Percentiles rank a stretch among this genome's conserved stretches.
phyloP scores from a whole-genome alignment of 176 grass and related monocot species.

The Avena insularis region DNA sequence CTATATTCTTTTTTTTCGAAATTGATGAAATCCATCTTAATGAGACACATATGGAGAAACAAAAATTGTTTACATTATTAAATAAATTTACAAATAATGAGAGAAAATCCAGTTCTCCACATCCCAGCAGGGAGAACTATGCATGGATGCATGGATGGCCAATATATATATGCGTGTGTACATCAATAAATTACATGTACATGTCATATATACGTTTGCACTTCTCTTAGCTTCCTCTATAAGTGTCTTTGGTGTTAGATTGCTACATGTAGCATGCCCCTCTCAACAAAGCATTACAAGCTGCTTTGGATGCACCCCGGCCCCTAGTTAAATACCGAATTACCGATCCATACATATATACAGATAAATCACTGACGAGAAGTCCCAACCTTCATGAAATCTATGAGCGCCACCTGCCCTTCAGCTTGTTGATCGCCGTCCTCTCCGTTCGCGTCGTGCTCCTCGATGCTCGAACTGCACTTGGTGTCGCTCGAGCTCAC shows the following conservation, averaged over 20 bases:
- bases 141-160: constrained; percentile 21
- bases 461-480: constrained; percentile 75
- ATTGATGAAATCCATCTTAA: too few species aligned
- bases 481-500: constrained; percentile 79
- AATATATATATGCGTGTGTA: constrained; percentile 35
- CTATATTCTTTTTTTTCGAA: too few species aligned
- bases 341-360: constrained; percentile 23
- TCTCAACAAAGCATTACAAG: constrained; percentile 64
- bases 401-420: constrained; percentile 66
- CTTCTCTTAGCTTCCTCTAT: constrained; percentile 58
- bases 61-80: constrained; percentile 40
- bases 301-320: constrained; percentile 49
- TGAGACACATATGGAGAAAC: neutral
- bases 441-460: constrained; percentile 69
- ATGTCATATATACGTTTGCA: constrained; percentile 53
- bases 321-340: constrained; percentile 64
- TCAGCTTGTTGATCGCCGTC: constrained; percentile 38
- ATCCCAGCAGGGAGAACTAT: neutral
- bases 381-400: constrained; percentile 93
- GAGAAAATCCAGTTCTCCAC: constrained; percentile 21
- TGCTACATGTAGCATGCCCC: constrained; percentile 52
- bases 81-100: constrained; percentile 49
- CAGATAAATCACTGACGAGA: constrained; percentile 55
- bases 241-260: constrained; percentile 57
- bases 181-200: constrained; percentile 71